phyloP scores from a whole-genome alignment of 2,329 filamentous ascomycete species.

The Cladophialophora chaetospira region DNA sequence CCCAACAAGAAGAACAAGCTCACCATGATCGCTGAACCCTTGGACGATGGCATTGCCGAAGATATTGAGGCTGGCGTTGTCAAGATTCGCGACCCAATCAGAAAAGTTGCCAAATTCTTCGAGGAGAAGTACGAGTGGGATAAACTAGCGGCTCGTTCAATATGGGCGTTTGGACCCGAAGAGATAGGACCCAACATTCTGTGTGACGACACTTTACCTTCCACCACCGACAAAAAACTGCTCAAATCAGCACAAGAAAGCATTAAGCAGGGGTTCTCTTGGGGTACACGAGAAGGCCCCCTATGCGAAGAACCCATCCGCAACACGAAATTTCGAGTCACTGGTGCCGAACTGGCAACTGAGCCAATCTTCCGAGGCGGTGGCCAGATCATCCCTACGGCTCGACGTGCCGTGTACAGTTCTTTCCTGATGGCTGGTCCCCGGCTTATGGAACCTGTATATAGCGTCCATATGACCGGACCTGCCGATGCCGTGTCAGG shows the following conservation, averaged over 20 bases:
- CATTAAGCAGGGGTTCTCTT: slow-evolving; percentile 93
- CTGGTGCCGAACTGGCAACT: slow-evolving; percentile 79
- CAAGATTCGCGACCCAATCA: slow-evolving; percentile 87
- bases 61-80: slow-evolving; percentile 92
- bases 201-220: slow-evolving; percentile 92
- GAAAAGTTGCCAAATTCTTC: slow-evolving; percentile 94
- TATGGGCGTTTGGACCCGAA: slow-evolving; percentile 98
- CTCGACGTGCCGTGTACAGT: slow-evolving; percentile 88
- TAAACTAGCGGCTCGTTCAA: slow-evolving; percentile 86
- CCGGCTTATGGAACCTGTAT: slow-evolving; percentile 94
- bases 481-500: slow-evolving; percentile 85
- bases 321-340: slow-evolving; percentile 96
- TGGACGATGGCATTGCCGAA: slow-evolving; percentile 90
- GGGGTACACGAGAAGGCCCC: slow-evolving; percentile 92
- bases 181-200: slow-evolving; percentile 93
- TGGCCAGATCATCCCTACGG: slow-evolving; percentile 95
- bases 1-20: slow-evolving; percentile 99
- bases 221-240: slow-evolving; percentile 90
- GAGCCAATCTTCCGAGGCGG: slow-evolving; percentile 95
- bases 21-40: slow-evolving; percentile 94
- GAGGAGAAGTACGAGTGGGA: slow-evolving; percentile 98
- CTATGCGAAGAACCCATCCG: slow-evolving; percentile 98
- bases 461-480: slow-evolving; percentile 88
- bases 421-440: slow-evolving; percentile 97
- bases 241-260: slow-evolving; percentile 86